These are phyloP conservation scores for Aspergillus funiculosus DNA, from an alignment of 495 filamentous ascomycete genomes.

Conservation along the genomic window DNA sequence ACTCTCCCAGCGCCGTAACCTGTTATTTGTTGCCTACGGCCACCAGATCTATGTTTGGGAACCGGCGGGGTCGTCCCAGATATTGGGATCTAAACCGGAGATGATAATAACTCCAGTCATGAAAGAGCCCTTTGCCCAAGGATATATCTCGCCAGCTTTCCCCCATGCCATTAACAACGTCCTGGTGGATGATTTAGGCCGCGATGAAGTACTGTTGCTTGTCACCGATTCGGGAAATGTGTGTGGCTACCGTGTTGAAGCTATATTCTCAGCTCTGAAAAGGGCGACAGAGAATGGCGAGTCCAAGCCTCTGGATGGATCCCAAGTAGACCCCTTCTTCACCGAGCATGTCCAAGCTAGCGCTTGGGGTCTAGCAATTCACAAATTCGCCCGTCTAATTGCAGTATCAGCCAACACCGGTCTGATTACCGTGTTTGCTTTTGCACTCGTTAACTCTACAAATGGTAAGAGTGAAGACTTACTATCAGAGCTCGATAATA, in stretches of 20 bases:
- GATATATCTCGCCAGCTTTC: slow-evolving; percentile 48
- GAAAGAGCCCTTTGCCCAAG: slow-evolving; percentile 41
- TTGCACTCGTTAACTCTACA: slow-evolving; percentile 50
- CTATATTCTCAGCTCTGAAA: slow-evolving; percentile 44
- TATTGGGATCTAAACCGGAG: slow-evolving; percentile 52
- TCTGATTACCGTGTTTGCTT: slow-evolving; percentile 65
- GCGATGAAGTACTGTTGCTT: slow-evolving; percentile 70
- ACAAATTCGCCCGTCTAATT: slow-evolving; percentile 69
- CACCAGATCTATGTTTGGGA: slow-evolving; percentile 68
- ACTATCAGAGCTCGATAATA: slow-evolving; percentile 13
- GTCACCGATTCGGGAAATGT: slow-evolving; percentile 88
- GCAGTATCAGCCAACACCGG: slow-evolving; percentile 73
- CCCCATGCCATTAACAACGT: slow-evolving; percentile 77
- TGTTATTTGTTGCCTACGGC: slow-evolving; percentile 73
- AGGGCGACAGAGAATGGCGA: slow-evolving; percentile 24
- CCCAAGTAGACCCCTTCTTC: slow-evolving; percentile 54
- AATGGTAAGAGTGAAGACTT: slow-evolving; percentile 22
- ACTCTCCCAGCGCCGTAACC: slow-evolving; percentile 53
- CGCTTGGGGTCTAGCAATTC: slow-evolving; percentile 88
- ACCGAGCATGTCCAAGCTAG: slow-evolving; percentile 66
- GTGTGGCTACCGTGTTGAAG: slow-evolving; percentile 66
- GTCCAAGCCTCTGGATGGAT: slow-evolving; percentile 23
- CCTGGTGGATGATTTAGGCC: slow-evolving; percentile 70
- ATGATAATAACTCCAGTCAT: slow-evolving; percentile 61
- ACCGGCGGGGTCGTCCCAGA: slow-evolving; percentile 61